Evolutionary conservation across 257 asterid genomes (phyloP), one percentile per base, ranked within the genome.

Genomic region (Solanum chilense): DNA sequence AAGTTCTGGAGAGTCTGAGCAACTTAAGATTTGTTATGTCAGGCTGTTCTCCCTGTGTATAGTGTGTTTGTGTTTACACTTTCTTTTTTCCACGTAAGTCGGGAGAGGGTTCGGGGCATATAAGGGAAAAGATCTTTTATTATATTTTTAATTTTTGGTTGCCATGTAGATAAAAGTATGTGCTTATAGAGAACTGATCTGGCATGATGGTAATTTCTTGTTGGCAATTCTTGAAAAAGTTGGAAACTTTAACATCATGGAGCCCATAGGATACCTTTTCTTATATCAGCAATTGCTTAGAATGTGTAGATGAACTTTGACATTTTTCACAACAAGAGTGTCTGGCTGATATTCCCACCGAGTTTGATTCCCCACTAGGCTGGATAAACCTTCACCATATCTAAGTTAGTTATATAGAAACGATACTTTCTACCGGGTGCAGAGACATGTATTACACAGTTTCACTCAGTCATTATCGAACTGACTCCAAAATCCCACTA

Each of bases 181-280:
- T 71, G 47, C 87, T 47, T 44, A 21, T 68, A 87, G 49, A 21
- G 42, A 18, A 37, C 7, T 49, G 52, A 49, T 85, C 41, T 73
- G 85, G 69, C 82, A 70, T 82, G 42, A 21, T 87, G 77, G 47
- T 66, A 81, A 44, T 5, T 23, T 44, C 31, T 74, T 86, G 47
- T 85, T 29, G 85, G 75, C 85, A 83, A n/a, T 42, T 82, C 41
- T 47, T 80, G 85, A 47, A 86, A 86, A 81, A 85, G 85, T 62
- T 37, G 88, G 88, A 29, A 89, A 91, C 47, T 18, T 86, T 84
- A 45, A 39, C 64, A 18, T 56, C n/a, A 56, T 56, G 64, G 64
- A 18, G 64, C 64, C 64, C n/a, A 56, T 56, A 56, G 8, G 64
- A 56, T 18, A 56, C 64, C n/a, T 56, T 56, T 56, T 56, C n/a